Evolutionary conservation across 2,329 filamentous ascomycete species (phyloP).

Genomic region (Phialemoniopsis sp.): DNA sequence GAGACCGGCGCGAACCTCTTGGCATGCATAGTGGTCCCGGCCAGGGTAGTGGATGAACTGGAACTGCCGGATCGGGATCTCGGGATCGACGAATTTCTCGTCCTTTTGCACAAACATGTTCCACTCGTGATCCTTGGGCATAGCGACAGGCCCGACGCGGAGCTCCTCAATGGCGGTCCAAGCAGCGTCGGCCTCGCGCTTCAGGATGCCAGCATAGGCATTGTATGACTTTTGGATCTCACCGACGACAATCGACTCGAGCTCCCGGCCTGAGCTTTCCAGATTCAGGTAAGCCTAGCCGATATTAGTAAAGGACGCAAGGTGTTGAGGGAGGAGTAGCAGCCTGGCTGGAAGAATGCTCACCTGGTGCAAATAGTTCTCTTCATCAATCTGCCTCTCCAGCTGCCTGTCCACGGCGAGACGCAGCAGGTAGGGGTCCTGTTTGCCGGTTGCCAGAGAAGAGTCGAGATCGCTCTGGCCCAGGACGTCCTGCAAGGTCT

Average conservation of each 20-base stretch:
- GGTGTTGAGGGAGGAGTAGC: neutral
- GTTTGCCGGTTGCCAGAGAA: conserved; percentile 72
- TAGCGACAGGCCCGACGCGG: conserved; percentile 78
- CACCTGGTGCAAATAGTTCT: conserved; percentile 93
- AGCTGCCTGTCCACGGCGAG: conserved; percentile 85
- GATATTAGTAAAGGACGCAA: conserved; percentile 12
- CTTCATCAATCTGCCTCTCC: conserved; percentile 90
- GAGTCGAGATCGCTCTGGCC: conserved; percentile 77
- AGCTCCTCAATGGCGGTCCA: conserved; percentile 77
- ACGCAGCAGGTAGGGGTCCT: conserved; percentile 86
- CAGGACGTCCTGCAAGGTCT: conserved; percentile 75
- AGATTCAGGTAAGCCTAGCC: conserved; percentile 85
- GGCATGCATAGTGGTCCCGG: conserved; percentile 73
- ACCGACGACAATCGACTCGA: conserved; percentile 93
- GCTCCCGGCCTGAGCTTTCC: conserved; percentile 87
- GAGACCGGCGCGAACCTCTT: conserved; percentile 85
- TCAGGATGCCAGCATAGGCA: conserved; percentile 85
- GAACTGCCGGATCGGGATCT: conserved; percentile 69
- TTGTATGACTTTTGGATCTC: conserved; percentile 99
- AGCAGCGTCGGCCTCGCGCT: conserved; percentile 81
- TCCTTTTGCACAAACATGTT: conserved; percentile 74
- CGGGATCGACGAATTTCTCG: conserved; percentile 83
- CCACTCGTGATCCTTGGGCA: conserved; percentile 95
- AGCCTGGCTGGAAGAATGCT: conserved; percentile 19
- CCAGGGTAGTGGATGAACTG: conserved; percentile 90